These are phyloP conservation scores for Monilinia laxa DNA, from an alignment of 2,329 filamentous ascomycete genomes.

Conservation along the genomic window DNA sequence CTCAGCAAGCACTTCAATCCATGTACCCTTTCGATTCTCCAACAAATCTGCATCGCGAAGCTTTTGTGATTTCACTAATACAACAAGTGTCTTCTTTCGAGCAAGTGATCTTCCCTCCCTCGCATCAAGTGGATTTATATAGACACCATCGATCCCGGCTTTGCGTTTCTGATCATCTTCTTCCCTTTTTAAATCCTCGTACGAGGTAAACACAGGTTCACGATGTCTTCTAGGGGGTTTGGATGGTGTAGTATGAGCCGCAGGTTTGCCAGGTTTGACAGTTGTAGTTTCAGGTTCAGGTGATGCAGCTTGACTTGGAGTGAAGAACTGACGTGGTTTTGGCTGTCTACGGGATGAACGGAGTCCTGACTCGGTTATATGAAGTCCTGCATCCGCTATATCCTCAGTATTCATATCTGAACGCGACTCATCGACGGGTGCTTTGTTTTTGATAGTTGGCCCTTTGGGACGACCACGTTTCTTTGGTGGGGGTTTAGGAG, in stretches of 20 bases:
- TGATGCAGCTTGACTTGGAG: neutral
- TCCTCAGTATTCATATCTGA: neutral
- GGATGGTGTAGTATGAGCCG: neutral
- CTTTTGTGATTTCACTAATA: conserved; percentile 38
- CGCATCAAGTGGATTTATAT: conserved; percentile 27
- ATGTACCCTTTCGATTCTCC: conserved; percentile 26
- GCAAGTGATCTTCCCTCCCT: conserved; percentile 36
- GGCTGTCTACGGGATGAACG: conserved; percentile 22
- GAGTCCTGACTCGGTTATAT: conserved; percentile 13
- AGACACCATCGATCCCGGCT: conserved; percentile 27
- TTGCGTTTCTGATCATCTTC: conserved; percentile 23
- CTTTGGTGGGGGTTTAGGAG: conserved; percentile 4
- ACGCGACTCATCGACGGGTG: neutral
- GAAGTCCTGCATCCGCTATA: conserved; percentile 9
- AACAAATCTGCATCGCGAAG: conserved; percentile 33
- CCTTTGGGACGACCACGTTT: conserved; percentile 23
- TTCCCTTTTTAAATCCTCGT: conserved; percentile 23
- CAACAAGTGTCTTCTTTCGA: conserved; percentile 38
- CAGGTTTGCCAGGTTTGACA: neutral
- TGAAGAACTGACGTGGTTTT: conserved; percentile 17
- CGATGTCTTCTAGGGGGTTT: neutral
- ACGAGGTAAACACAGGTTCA: conserved; percentile 19
- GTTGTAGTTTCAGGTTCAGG: conserved; percentile 6
- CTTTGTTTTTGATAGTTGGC: conserved; percentile 13
- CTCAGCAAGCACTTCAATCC: conserved; percentile 25